Conservation (phyloP, 176 grass and related monocot species). For the Lolium perenne region DNA sequence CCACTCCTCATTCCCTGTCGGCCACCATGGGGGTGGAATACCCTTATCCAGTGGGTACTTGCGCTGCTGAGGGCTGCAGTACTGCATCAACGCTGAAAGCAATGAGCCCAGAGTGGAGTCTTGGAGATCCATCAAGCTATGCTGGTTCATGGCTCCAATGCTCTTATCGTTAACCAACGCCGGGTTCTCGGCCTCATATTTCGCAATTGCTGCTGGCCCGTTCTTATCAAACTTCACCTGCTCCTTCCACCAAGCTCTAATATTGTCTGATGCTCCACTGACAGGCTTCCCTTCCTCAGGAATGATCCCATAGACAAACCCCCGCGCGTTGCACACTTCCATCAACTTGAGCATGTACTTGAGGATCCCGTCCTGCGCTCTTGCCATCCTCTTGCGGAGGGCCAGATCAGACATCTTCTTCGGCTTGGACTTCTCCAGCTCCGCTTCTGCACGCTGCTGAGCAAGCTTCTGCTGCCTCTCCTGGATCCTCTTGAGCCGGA, state of each 20-base stretch:
- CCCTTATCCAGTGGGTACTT: constrained; percentile 62
- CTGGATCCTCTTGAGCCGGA: constrained; percentile 88
- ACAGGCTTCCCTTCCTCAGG: constrained; percentile 56
- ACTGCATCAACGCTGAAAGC: constrained; percentile 62
- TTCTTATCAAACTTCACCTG: constrained; percentile 63
- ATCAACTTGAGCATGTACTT: constrained; percentile 96
- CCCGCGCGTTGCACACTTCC: constrained; percentile 57
- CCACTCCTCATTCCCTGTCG: constrained; percentile 58
- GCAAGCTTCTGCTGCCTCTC: constrained; percentile 63
- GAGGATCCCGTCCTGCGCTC: constrained; percentile 90
- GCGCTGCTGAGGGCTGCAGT: constrained; percentile 63
- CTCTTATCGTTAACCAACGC: not conserved
- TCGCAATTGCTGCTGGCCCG: constrained; percentile 49
- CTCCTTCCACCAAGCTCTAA: constrained; percentile 71
- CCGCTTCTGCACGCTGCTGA: constrained; percentile 6
- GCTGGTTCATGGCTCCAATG: constrained; percentile 25
- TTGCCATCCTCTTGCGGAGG: constrained; percentile 80
- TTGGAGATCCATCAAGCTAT: constrained; percentile 59
- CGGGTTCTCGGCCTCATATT: constrained; percentile 55
- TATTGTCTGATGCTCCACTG: constrained; percentile 62
- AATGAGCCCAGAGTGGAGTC: constrained; percentile 65
- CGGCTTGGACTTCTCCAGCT: constrained; percentile 49
- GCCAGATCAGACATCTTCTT: constrained; percentile 80
- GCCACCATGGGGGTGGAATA: constrained; percentile 72
- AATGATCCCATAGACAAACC: constrained; percentile 57